Evolutionary conservation across 441 rosid species (phyloP), one percentile per base, ranked within the genome.

Genomic region (Francoa sonchifolia): DNA sequence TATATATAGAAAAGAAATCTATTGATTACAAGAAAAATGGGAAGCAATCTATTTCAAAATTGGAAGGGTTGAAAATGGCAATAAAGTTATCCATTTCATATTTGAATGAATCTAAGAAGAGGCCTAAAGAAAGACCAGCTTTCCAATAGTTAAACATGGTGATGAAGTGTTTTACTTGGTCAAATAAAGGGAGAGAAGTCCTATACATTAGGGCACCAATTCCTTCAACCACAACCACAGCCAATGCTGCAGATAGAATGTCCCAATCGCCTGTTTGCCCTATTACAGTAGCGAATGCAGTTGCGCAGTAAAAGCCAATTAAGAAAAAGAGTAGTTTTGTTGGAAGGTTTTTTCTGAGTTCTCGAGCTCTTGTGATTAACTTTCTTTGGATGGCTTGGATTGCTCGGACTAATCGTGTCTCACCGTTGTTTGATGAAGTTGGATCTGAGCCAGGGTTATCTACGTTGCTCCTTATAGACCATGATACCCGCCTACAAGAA

Each of bases 211-310:
- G 77, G 10, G 87, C 90, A 50, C 95, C 95, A 14, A 87, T 87
- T 22, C 75, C 85, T 63, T 88, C 97, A 7, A 84, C 94, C 21
- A 79, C 60, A 13, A 62, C 61, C 26, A 76, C 90, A 18, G 95
- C 93, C 39, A 84, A 60, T 27, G 72, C 94, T 42, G 95, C 95
- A 51, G 95, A 81, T 8, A 84, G 60, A 35, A 88, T 83, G 77
- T 88, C 97, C 94, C 90, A 81, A 43, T 83, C 95, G 44, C 94
- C 95, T 8, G 94, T 83, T 65, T 88, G 95, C 55, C 97, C 97
- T 14, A 81, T 88, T 49, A 83, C 84, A 33, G 80, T 75, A 8
- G 74, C 73, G 52, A 81, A 88, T 5, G 93, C 95, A 15, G 97
- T 88, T 32, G 97, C 93, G 50, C 82, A 83, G 43, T 88, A 88